A percentile compares a stretch with the other conserved stretches of the same genome.
These are phyloP conservation scores for Exserohilum rostratum DNA, from an alignment of 2,329 filamentous ascomycete genomes.

Conservation along the genomic window DNA sequence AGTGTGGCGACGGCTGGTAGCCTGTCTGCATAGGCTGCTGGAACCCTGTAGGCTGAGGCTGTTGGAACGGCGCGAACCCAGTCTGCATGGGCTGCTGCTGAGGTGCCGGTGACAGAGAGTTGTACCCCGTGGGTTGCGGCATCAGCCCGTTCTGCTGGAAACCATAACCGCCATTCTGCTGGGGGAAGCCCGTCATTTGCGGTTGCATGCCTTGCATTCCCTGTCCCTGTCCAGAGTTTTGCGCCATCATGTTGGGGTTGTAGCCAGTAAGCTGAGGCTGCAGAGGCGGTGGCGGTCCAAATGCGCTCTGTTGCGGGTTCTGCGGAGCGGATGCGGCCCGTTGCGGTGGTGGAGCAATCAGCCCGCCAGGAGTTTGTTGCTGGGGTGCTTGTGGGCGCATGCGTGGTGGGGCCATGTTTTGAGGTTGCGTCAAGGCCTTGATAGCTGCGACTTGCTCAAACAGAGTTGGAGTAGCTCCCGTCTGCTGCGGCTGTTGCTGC, in stretches of 20 bases:
- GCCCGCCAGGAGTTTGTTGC: slow-evolving; percentile 61
- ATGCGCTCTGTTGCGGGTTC: slow-evolving; percentile 70
- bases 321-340: slow-evolving; percentile 87
- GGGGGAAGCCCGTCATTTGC: slow-evolving; percentile 50
- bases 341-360: slow-evolving; percentile 78
- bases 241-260: slow-evolving; percentile 60
- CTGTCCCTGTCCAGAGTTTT: slow-evolving; percentile 65
- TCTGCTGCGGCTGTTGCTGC: slow-evolving; percentile 43
- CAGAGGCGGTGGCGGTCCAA: slow-evolving; percentile 72
- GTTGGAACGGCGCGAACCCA: slow-evolving; percentile 50
- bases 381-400: slow-evolving; percentile 76
- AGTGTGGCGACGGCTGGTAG: slow-evolving; percentile 39
- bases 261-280: slow-evolving; percentile 85
- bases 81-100: slow-evolving; percentile 53
- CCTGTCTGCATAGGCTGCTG: slow-evolving; percentile 58
- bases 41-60: slow-evolving; percentile 51
- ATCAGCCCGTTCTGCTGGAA: slow-evolving; percentile 48
- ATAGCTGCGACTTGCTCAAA: slow-evolving; percentile 47
- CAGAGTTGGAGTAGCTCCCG: slow-evolving; percentile 53
- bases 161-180: slow-evolving; percentile 41
- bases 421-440: slow-evolving; percentile 47
- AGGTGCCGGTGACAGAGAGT: slow-evolving; percentile 41
- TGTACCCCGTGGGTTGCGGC: slow-evolving; percentile 48
- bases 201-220: slow-evolving; percentile 36
- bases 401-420: slow-evolving; percentile 55